Conservation (phyloP, 441 rosid species). For the Erysimum cheiri region DNA sequence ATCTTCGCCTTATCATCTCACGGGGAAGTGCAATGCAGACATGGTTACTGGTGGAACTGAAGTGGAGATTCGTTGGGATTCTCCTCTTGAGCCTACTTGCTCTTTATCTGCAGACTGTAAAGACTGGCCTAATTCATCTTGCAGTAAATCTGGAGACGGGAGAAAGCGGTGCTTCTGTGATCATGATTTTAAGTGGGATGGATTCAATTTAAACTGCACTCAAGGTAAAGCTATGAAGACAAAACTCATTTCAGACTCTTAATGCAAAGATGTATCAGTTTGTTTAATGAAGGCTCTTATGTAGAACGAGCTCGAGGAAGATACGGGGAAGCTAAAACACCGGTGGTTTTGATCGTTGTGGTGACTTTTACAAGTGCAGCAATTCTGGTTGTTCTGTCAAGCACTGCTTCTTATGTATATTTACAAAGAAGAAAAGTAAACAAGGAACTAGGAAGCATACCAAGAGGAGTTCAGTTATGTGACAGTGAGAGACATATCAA, state of each 20-base stretch:
- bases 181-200: conserved; percentile 54
- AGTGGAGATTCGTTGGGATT: conserved; percentile 65
- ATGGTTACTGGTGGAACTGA: conserved; percentile 44
- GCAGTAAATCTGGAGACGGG: conserved; percentile 47
- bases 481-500: conserved; percentile 53
- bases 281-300: conserved; percentile 15
- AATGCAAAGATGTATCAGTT: background rate
- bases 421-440: conserved; percentile 49
- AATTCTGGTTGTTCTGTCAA: conserved; percentile 47
- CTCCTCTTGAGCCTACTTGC: conserved; percentile 64
- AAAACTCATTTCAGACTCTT: background rate
- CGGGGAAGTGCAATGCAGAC: conserved; percentile 48
- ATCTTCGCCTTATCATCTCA: conserved; percentile 52
- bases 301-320: conserved; percentile 45
- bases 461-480: conserved; percentile 45
- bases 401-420: conserved; percentile 46
- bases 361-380: conserved; percentile 48
- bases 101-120: conserved; percentile 56
- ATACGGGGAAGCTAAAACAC: conserved; percentile 43
- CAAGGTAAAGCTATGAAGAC: conserved; percentile 46
- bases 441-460: conserved; percentile 44
- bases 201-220: conserved; percentile 53
- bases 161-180: conserved; percentile 58
- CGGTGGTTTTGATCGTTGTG: conserved; percentile 44
- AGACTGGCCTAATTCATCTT: conserved; percentile 67